Base-by-base conservation (phyloP, 2,329 filamentous ascomycete species). In the Xylaria sp. region DNA sequence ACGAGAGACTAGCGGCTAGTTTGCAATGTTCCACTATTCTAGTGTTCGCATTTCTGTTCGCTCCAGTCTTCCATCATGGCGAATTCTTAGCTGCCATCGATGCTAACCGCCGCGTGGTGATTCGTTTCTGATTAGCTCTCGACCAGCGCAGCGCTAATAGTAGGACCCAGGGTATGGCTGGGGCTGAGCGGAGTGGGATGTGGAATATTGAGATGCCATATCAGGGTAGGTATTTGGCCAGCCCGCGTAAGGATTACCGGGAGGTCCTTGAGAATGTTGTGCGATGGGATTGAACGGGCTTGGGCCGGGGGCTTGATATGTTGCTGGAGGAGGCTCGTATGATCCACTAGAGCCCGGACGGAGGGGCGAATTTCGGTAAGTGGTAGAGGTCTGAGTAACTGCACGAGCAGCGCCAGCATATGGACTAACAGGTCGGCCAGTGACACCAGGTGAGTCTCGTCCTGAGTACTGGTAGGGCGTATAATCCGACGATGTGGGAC, bases 361-460 rank as follows among this genome's bases (percentile, higher is more conserved):
- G 60, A 86, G 77, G 4, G 85, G 83, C 1, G 84, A 85, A 73
- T 83, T 86, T 63, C 84, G 81, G 75, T 87, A 87, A 1, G 80
- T 80, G 6, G 78, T 78, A 44, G 80, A 73, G 33, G 78, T 76
- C 51, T 81, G 78, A 22, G 78, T 74, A 33, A 83, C 71, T 27
- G 81, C 80, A 36, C 77, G 76, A 27, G 72, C 73, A 29, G 73
- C 71, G 17, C 76, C 76, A 20, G 80, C 80, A 63, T 83, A 87
- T 0, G 85, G 85, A 70, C 85, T 86, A 11, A 80, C 71, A 2
- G 84, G 82, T 42, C 85, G 78, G 25, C 74, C 77, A 36, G 71
- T 70, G 9, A 75, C 61, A 31, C 72, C 69, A 55, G 74, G 71
- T 10, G 77, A 74, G 45, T 77, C 69, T 50, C 73, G 72, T 31